These are phyloP conservation scores for Podila horticola DNA, from an alignment of 192 early-diverging fungal genomes.

Conservation along the genomic window DNA sequence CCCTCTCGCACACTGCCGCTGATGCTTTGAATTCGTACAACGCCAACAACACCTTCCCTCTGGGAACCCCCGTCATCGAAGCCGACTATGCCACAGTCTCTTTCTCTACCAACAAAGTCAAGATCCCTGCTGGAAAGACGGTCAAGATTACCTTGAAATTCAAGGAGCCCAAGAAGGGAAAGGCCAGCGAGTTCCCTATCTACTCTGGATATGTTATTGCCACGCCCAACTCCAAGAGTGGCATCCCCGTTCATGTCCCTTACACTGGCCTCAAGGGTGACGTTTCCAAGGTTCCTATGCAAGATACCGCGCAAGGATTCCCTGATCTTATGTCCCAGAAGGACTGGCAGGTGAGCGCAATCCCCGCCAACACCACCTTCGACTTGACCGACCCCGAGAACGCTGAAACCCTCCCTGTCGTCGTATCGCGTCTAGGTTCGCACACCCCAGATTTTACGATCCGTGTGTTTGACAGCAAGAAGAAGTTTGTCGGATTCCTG, in stretches of 20 bases:
- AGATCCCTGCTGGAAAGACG: conserved; percentile 23
- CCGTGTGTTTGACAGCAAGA: conserved; percentile 18
- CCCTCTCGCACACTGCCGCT: conserved; percentile 45
- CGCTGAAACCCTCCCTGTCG: conserved; percentile 1
- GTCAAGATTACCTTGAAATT: conserved; percentile 45
- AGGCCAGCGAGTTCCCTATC: conserved; percentile 14
- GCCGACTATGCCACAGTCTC: conserved; percentile 41
- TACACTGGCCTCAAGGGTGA: conserved; percentile 24
- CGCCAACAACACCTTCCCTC: conserved; percentile 14
- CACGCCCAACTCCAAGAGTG: conserved; percentile 8
- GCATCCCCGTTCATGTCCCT: conserved; percentile 25
- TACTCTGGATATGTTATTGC: conserved; percentile 16
- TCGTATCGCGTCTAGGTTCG: conserved; percentile 14
- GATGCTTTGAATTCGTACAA: conserved; percentile 47
- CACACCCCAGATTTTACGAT: conserved; percentile 21
- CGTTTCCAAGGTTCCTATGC: conserved; percentile 19
- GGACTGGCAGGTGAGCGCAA: conserved; percentile 11
- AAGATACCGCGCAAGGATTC: conserved; percentile 10
- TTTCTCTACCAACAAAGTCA: conserved; percentile 26
- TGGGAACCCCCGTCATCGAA: conserved; percentile 25
- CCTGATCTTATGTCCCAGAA: conserved; percentile 13
- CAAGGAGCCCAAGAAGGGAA: conserved; percentile 38
- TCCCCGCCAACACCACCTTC: conserved; percentile 7
- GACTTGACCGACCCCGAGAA: conserved; percentile 18
- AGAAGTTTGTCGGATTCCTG: conserved; percentile 19